phyloP scores from a whole-genome alignment of 106 monocot genomes.

The Iris macrosiphon region DNA sequence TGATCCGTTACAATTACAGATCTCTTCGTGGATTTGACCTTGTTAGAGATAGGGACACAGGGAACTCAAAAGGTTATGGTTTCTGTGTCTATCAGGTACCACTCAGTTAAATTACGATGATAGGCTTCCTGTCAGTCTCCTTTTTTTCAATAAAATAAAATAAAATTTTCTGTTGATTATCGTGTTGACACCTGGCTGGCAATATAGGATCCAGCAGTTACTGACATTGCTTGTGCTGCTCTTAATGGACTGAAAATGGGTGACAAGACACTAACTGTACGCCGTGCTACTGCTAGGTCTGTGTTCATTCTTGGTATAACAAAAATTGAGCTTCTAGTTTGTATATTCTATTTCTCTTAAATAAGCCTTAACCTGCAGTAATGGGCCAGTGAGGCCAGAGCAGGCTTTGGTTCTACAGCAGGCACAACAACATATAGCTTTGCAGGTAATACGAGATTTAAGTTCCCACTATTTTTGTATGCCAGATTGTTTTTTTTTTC shows the following conservation, averaged over 20 bases:
- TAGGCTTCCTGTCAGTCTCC: not conserved
- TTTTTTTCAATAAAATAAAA: no score
- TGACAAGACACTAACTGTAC: slow-evolving; percentile 29
- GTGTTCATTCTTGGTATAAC: not conserved
- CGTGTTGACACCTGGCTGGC: not conserved
- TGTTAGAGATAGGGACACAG: slow-evolving; percentile 34
- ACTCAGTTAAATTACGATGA: not conserved
- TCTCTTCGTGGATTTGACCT: slow-evolving; percentile 33
- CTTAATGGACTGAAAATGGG: slow-evolving; percentile 36
- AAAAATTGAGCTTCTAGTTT: not conserved
- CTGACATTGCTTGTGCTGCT: slow-evolving; percentile 33
- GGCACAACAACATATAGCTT: slow-evolving; percentile 50
- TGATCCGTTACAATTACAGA: no score
- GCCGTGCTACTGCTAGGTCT: slow-evolving; percentile 31
- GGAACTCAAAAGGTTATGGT: slow-evolving; percentile 37
- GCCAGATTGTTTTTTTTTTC: not conserved
- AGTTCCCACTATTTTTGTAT: not conserved
- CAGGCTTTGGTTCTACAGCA: slow-evolving; percentile 40
- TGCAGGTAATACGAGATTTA: slow-evolving; percentile 39
- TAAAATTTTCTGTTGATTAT: not conserved
- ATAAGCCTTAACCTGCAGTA: slow-evolving; percentile 3
- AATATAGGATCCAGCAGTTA: slow-evolving; percentile 23
- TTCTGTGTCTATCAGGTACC: slow-evolving; percentile 35
- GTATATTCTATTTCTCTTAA: not conserved
- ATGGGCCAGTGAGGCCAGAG: slow-evolving; percentile 29